Evolutionary conservation across 805 yeast genomes (phyloP), one percentile per base, ranked within the genome.

Genomic region (Hermanozyma aechmeae): DNA sequence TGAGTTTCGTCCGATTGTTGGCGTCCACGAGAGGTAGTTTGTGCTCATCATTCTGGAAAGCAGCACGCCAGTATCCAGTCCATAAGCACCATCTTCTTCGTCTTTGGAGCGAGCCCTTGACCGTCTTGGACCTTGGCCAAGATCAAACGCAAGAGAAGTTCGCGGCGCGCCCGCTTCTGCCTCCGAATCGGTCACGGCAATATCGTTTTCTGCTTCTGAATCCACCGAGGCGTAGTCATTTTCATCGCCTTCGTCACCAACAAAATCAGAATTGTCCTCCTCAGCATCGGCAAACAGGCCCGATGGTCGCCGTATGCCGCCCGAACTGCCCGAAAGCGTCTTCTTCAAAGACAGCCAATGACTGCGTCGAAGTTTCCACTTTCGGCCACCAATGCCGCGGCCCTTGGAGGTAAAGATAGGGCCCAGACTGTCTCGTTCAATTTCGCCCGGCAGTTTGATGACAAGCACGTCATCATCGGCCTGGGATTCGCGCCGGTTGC

Each of bases 1-100:
- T 0, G 97, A 89, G 53, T 92, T 92, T 52, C 96, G 71, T 8
- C 96, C 97, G 20, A 92, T 70, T 0, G 92, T 82, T 2, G 97
- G 96, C 18, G 70, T 71, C 84, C 94, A 86, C 0, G 96, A 86
- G 15, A 89, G 59, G 43, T 87, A 92, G 33, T 71, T 73, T 1
- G 77, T 58, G 17, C 76, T 71, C 66, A 68, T 64, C 16, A 43
- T 48, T 31, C 34, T 38, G 22, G 32, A 26, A 27, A 39, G 43
- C 6, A 46, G 34, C 13, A 27, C 39, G 19, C 31, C 42, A 15
- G 31, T 36, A 15, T 29, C 35, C 21, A 8, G 21, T 11, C 21
- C 10, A 11, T 8, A 11, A 18, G 10, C 11, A 18, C 27, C 35
- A 11, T 38, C 47, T 4, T 38, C 41, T 5, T 39, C 45, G 19